phyloP scores from a whole-genome alignment of 495 filamentous ascomycete genomes.

The Penicillium maclennaniae region DNA sequence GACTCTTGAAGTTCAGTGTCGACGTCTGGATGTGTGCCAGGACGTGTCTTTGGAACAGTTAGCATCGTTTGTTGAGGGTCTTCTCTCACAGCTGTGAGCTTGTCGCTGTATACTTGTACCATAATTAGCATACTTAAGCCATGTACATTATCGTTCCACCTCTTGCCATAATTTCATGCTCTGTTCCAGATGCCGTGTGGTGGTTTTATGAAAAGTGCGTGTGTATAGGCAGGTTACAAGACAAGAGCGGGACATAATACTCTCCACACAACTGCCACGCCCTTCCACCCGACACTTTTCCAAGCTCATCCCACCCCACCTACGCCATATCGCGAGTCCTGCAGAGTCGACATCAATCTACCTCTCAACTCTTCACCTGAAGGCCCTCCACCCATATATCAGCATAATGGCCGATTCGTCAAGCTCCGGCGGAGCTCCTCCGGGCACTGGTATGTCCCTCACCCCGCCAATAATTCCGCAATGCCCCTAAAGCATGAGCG shows the following conservation, averaged over 20 bases:
- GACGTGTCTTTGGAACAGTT: constrained; percentile 44
- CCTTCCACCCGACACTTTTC: constrained; percentile 8
- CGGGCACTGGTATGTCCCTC: constrained; percentile 28
- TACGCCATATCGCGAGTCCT: constrained; percentile 18
- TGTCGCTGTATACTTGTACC: neutral
- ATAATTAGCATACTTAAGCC: neutral
- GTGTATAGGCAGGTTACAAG: neutral
- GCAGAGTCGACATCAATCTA: constrained; percentile 1
- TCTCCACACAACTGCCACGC: constrained; percentile 14
- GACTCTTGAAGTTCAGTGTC: constrained; percentile 74
- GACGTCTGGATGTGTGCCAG: constrained; percentile 49
- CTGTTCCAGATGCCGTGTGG: neutral
- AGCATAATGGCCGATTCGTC: constrained; percentile 27
- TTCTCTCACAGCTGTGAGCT: constrained; percentile 41
- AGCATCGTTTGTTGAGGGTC: constrained; percentile 30
- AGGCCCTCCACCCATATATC: neutral
- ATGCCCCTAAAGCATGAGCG: neutral
- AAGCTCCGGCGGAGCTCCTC: constrained; percentile 29
- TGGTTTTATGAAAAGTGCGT: neutral
- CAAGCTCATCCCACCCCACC: constrained; percentile 21
- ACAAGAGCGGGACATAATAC: neutral
- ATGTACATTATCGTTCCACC: neutral
- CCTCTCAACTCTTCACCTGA: neutral
- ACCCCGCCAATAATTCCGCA: neutral
- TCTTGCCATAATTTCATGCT: neutral